These are phyloP conservation scores for Chloropicon primus DNA, from an alignment of 139 green algal genomes.

Conservation along the genomic window DNA sequence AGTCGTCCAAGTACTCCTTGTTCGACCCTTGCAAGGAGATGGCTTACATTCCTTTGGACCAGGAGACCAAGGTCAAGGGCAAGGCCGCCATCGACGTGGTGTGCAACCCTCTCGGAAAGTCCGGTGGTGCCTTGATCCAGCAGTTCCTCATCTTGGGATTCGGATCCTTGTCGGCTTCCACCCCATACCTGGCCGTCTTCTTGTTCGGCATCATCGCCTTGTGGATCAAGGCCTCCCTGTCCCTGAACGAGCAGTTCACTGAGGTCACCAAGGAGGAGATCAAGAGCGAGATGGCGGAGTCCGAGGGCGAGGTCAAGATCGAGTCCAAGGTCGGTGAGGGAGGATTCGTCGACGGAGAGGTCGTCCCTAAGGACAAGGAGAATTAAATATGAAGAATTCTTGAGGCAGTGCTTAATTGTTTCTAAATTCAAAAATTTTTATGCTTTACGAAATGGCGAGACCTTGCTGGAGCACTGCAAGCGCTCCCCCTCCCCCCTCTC, in stretches of 20 bases:
- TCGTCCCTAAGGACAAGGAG: background rate
- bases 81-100: constrained; percentile 99
- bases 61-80: constrained; percentile 87
- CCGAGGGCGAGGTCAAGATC: background rate
- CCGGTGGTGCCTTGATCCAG: constrained; percentile 93
- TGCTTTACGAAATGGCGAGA: no score
- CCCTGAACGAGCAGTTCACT: constrained; percentile 71
- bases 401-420: no score
- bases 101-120: constrained; percentile 99
- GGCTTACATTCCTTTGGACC: constrained; percentile 96
- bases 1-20: constrained; percentile 93
- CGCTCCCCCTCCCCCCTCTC: no score
- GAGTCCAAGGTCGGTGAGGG: background rate
- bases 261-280: constrained; percentile 38
- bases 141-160: constrained; percentile 95
- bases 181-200: constrained; percentile 88
- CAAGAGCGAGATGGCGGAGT: background rate
- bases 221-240: constrained; percentile 77
- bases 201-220: constrained; percentile 73
- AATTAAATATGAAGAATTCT: no score
- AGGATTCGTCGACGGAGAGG: background rate
- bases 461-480: no score
- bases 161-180: constrained; percentile 88
- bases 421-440: no score
- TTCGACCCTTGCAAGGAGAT: constrained; percentile 99